Evolutionary conservation across 176 grass and related monocot species (phyloP), one percentile per base, ranked within the genome.

Genomic region (Raddia distichophylla): DNA sequence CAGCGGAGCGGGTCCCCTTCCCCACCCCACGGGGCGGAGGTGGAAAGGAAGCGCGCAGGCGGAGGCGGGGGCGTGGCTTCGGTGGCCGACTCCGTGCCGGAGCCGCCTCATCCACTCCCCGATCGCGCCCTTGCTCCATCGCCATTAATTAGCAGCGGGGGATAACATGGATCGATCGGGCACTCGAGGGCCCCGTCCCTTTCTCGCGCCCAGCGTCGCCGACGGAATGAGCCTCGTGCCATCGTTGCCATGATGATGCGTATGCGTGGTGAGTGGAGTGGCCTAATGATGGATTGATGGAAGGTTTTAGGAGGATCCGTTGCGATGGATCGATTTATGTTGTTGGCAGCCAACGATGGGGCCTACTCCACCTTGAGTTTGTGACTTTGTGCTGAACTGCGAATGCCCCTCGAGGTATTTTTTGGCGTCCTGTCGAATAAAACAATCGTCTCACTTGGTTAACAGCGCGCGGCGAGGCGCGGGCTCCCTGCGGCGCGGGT

Each of bases 21-120:
- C 27, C 27, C 27, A 27, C 2, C 37, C 37, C 8, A 10, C 10
- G n/a, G 11, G 60, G 22, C 12, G 27, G 19, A 8, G 5, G 34
- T 7, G 16, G 7, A 7, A 64, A 13, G 6, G 11, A 45, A 43
- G 43, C 3, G 19, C 3, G n/a, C 43, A 64, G n/a, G 51, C 22
- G 48, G 51, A 7, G 63, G n/a, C 10, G 16, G 20, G 43, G 4
- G 7, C 10, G 54, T 62, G 75, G 83, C 91, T 83, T 77, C 65
- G 83, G 78, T 82, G 92, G 89, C 86, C 82, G 47, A 33, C 84
- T 80, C 62, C 33, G 58, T 82, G 83, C 86, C 83, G 73, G 88
- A 86, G 68, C 68, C 73, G 43, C 83, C 88, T 91, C 86, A 74
- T 91, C 86, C 71, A 44, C 49, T 22, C 20, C 20, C 52, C 5